Evolutionary conservation across 306 rosid genomes (phyloP).

Genomic region (Cucurbita maxima): DNA sequence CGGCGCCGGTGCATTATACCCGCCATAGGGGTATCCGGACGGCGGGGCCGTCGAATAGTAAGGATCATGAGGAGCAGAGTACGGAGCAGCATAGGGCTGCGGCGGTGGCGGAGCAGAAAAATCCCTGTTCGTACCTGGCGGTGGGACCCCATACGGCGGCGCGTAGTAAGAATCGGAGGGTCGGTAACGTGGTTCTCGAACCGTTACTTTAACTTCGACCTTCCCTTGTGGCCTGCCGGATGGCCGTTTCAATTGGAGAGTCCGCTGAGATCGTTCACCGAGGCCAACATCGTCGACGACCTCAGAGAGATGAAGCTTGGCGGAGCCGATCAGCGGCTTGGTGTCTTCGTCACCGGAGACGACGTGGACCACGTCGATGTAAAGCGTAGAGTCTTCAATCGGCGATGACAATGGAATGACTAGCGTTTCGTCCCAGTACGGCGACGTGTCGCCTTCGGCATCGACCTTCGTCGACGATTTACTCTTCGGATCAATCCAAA

Average conservation of each 20-base stretch:
- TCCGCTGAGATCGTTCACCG: slow-evolving; percentile 20
- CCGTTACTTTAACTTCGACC: slow-evolving; percentile 30
- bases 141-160: slow-evolving; percentile 53
- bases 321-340: slow-evolving; percentile 70
- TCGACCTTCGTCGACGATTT: slow-evolving; percentile 40
- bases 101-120: slow-evolving; percentile 20
- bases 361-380: slow-evolving; percentile 66
- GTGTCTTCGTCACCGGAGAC: slow-evolving; percentile 38
- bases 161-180: slow-evolving; percentile 28
- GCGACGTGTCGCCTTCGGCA: slow-evolving; percentile 41
- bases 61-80: slow-evolving; percentile 14
- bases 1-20: slow-evolving; percentile 14
- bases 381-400: slow-evolving; percentile 34
- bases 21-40: slow-evolving; percentile 20
- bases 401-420: slow-evolving; percentile 31
- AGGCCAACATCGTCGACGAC: slow-evolving; percentile 36
- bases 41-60: slow-evolving; percentile 24
- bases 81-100: neutral
- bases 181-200: slow-evolving; percentile 31
- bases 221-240: slow-evolving; percentile 82
- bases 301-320: slow-evolving; percentile 37
- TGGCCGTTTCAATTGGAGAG: slow-evolving; percentile 48
- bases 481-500: slow-evolving; percentile 56
- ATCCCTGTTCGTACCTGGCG: slow-evolving; percentile 21
- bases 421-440: slow-evolving; percentile 55